Evolutionary conservation across 768 basidiomycete species (phyloP).

Genomic region (Kwoniella shandongensis): DNA sequence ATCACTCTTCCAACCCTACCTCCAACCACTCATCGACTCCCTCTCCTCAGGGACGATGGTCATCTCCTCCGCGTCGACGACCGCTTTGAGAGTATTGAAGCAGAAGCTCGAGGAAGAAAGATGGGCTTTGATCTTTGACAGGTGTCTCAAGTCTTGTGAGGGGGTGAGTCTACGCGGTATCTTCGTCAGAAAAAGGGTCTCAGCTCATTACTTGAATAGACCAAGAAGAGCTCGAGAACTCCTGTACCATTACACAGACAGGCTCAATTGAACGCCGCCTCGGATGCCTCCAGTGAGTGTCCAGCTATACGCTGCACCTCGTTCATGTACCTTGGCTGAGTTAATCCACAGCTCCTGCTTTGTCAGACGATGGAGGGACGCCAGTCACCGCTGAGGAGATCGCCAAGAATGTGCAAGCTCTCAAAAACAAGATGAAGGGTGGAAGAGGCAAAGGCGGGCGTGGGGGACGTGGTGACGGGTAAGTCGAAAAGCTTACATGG

Average conservation of each 20-base stretch:
- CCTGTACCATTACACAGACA: conserved; percentile 35
- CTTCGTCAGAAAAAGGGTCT: no score
- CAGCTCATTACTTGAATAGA: conserved; percentile 11
- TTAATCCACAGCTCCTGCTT: conserved; percentile 16
- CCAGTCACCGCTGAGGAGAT: conserved; percentile 72
- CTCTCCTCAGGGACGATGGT: conserved; percentile 52
- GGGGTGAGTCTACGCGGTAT: conserved; percentile 23
- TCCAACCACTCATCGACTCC: conserved; percentile 79
- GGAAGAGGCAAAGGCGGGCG: conserved; percentile 56
- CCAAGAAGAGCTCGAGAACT: conserved; percentile 22
- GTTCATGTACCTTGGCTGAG: not conserved
- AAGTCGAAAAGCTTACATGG: conserved; percentile 11
- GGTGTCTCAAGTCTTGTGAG: conserved; percentile 45
- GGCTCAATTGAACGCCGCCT: conserved; percentile 42
- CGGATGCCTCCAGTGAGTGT: conserved; percentile 32
- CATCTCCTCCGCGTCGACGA: conserved; percentile 16
- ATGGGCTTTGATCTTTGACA: conserved; percentile 48
- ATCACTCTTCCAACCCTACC: conserved; percentile 78
- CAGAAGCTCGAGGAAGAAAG: conserved; percentile 37
- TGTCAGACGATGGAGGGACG: conserved; percentile 26
- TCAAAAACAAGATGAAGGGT: conserved; percentile 80
- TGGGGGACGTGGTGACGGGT: conserved; percentile 27
- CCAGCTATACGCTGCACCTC: not conserved
- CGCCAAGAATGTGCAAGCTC: conserved; percentile 82
- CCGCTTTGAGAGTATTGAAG: conserved; percentile 31